These are phyloP conservation scores for Kwoniella sp. DNA, from an alignment of 768 basidiomycete species.

Conservation along the genomic window DNA sequence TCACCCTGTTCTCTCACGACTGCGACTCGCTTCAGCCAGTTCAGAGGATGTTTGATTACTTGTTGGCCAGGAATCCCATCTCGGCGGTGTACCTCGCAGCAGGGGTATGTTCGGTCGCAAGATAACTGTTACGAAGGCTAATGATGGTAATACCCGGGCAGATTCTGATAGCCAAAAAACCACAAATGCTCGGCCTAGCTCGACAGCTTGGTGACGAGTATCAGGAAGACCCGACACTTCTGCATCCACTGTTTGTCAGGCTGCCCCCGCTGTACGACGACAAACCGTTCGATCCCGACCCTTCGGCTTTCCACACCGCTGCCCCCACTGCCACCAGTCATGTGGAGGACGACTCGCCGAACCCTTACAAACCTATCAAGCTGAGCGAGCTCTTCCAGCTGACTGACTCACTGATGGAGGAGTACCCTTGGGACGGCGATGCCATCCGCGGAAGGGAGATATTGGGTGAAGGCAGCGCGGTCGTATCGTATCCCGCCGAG, in stretches of 20 bases:
- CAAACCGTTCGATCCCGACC: constrained; percentile 16
- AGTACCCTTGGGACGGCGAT: constrained; percentile 41
- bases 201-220: constrained; percentile 37
- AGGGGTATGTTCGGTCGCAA: constrained; percentile 58
- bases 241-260: constrained; percentile 50
- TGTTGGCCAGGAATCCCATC: constrained; percentile 77
- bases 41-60: constrained; percentile 86
- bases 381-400: constrained; percentile 43
- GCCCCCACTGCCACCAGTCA: neutral
- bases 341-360: constrained; percentile 17
- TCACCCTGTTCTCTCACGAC: constrained; percentile 90
- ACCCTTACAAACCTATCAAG: constrained; percentile 41
- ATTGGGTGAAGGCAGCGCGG: constrained; percentile 42
- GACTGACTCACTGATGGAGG: constrained; percentile 33
- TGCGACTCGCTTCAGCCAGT: constrained; percentile 82
- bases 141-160: constrained; percentile 40
- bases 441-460: constrained; percentile 40
- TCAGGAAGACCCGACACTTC: constrained; percentile 50
- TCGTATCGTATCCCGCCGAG: constrained; percentile 37
- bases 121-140: neutral
- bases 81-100: constrained; percentile 74
- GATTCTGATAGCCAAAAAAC: constrained; percentile 70
- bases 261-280: constrained; percentile 46
- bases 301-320: neutral
- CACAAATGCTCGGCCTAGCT: constrained; percentile 61